phyloP scores from a whole-genome alignment of 1,284 basidiomycete species.

The Pascua sp. region DNA sequence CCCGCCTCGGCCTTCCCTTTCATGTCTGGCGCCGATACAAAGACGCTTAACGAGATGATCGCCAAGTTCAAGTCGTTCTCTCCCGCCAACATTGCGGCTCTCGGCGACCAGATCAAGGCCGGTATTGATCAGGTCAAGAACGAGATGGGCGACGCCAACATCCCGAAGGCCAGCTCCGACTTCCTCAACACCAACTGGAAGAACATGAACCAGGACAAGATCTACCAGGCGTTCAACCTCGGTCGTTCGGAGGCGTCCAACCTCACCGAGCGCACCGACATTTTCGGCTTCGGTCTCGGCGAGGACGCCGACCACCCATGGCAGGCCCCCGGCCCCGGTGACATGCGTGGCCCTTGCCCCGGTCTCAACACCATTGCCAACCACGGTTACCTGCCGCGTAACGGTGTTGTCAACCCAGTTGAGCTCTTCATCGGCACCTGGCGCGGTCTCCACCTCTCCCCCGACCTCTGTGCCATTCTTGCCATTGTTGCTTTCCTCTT shows the following conservation, averaged over 20 bases:
- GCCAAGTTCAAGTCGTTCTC: slow-evolving; percentile 3
- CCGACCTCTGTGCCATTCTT: slow-evolving; percentile 35
- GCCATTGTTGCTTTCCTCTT: slow-evolving; percentile 27
- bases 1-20: slow-evolving; percentile 11
- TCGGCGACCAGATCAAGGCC: slow-evolving; percentile 5
- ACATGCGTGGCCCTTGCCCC: slow-evolving; percentile 41
- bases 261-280: not conserved
- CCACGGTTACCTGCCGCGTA: slow-evolving; percentile 33
- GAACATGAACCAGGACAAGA: not conserved
- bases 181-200: slow-evolving; percentile 4
- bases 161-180: slow-evolving; percentile 2
- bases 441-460: slow-evolving; percentile 30
- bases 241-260: too few species aligned
- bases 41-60: slow-evolving; percentile 4
- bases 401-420: slow-evolving; percentile 36
- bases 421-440: slow-evolving; percentile 27
- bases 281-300: slow-evolving; percentile 10
- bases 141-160: not conserved
- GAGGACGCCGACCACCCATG: slow-evolving; percentile 28
- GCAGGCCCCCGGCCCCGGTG: slow-evolving; percentile 25
- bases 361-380: slow-evolving; percentile 45
- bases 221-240: slow-evolving; percentile 8
- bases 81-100: slow-evolving; percentile 4
- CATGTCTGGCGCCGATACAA: slow-evolving; percentile 6
- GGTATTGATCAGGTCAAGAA: slow-evolving; percentile 11